Evolutionary conservation across 2,329 filamentous ascomycete genomes (phyloP).

Genomic region (Neoscytalidium dimidiatum): DNA sequence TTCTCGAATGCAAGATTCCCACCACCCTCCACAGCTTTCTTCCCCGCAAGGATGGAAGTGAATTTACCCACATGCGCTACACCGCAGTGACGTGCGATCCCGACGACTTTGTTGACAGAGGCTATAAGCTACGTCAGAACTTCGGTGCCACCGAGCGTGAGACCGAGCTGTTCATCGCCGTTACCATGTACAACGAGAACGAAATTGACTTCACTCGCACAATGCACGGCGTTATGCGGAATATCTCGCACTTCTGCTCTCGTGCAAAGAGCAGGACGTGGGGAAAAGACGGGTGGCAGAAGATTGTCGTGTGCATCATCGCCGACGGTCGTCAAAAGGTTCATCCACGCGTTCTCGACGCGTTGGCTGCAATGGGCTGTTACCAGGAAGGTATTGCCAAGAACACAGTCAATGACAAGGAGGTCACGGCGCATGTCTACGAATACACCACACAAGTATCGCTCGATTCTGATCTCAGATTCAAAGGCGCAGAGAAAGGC

Average conservation of each 20-base stretch:
- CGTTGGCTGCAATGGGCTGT: conserved; percentile 92
- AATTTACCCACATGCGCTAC: conserved; percentile 99
- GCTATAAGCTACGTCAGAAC: conserved; percentile 91
- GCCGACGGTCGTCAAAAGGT: conserved; percentile 93
- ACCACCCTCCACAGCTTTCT: conserved; percentile 98
- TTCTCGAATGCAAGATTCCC: conserved; percentile 97
- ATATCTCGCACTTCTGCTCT: conserved; percentile 94
- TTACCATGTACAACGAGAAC: conserved; percentile 99
- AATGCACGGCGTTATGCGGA: conserved; percentile 99
- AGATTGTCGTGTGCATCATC: conserved; percentile 97
- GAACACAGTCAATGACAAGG: conserved; percentile 94
- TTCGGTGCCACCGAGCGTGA: conserved; percentile 82
- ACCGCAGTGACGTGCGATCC: conserved; percentile 98
- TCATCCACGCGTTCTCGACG: conserved; percentile 89
- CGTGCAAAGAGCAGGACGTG: conserved; percentile 90
- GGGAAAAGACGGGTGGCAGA: conserved; percentile 98
- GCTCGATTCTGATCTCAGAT: conserved; percentile 91
- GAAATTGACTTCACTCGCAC: conserved; percentile 95
- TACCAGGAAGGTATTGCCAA: conserved; percentile 99
- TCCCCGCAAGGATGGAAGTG: conserved; percentile 85
- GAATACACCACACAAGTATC: conserved; percentile 99
- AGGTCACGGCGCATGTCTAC: conserved; percentile 95
- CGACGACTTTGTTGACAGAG: conserved; percentile 84
- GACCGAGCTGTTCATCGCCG: conserved; percentile 92
- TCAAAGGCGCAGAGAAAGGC: conserved; percentile 98